Evolutionary conservation across 352 stramenopile genomes (phyloP).

Genomic region (Phytophthora cajani): DNA sequence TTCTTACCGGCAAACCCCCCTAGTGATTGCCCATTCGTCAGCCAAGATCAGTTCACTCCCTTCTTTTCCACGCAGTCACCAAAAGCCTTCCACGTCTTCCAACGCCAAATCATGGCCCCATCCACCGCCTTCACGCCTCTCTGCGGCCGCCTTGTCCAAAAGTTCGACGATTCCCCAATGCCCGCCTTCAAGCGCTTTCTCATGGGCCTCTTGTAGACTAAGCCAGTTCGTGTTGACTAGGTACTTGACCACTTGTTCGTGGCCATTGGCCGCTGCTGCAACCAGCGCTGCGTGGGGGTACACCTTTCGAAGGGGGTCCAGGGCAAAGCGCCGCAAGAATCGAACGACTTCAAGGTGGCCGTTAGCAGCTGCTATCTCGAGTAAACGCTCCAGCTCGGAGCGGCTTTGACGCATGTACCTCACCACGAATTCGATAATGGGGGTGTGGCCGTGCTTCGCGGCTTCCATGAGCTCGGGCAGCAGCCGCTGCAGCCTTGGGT

Average conservation of each 20-base stretch:
- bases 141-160: too few species aligned
- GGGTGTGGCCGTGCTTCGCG: not conserved
- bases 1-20: too few species aligned
- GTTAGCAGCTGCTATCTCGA: not conserved
- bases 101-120: too few species aligned
- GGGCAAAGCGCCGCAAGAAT: too few species aligned
- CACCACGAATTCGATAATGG: not conserved
- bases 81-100: too few species aligned
- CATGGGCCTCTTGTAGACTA: not conserved
- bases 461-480: not conserved
- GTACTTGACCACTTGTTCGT: not conserved
- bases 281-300: not conserved
- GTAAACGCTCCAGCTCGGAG: too few species aligned
- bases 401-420: not conserved
- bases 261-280: not conserved
- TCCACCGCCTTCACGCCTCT: too few species aligned
- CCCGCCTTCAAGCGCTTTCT: not conserved
- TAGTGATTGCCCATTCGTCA: too few species aligned
- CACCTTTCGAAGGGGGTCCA: not conserved
- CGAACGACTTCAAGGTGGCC: not conserved
- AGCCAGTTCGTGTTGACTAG: not conserved
- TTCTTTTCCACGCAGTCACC: too few species aligned
- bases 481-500: not conserved
- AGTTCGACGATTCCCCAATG: not conserved
- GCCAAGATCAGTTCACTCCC: too few species aligned